phyloP scores from a whole-genome alignment of 768 basidiomycete species.

The Cystofilobasidium ferigula region DNA sequence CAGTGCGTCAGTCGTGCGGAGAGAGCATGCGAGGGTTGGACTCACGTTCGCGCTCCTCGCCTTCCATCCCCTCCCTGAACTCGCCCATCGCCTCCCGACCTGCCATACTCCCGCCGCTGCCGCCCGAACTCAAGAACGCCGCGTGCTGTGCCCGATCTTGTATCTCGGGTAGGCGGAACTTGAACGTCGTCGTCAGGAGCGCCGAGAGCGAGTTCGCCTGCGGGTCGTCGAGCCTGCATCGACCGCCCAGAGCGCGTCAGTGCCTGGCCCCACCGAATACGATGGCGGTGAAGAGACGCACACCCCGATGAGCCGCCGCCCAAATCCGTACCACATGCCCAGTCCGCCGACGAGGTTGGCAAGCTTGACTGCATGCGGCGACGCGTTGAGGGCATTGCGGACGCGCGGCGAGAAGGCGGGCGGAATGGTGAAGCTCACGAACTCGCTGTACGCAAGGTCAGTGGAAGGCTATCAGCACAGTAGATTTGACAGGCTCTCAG shows the following conservation, averaged over 20 bases:
- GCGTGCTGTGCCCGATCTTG: slow-evolving; percentile 85
- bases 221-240: slow-evolving; percentile 59
- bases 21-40: slow-evolving; percentile 21
- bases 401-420: slow-evolving; percentile 64
- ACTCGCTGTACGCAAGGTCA: slow-evolving; percentile 55
- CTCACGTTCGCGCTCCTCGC: slow-evolving; percentile 82
- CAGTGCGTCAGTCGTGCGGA: background rate
- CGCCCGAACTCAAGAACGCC: slow-evolving; percentile 54
- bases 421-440: slow-evolving; percentile 79
- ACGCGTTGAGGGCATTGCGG: slow-evolving; percentile 75
- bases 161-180: slow-evolving; percentile 60
- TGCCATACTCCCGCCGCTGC: slow-evolving; percentile 41
- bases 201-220: slow-evolving; percentile 62
- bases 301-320: slow-evolving; percentile 75
- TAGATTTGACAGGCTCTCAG: background rate
- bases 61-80: slow-evolving; percentile 84
- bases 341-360: slow-evolving; percentile 74
- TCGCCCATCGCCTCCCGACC: slow-evolving; percentile 40
- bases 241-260: background rate
- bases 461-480: too few species aligned
- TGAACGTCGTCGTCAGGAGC: slow-evolving; percentile 63
- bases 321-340: slow-evolving; percentile 86
- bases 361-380: slow-evolving; percentile 71
- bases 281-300: slow-evolving; percentile 37
- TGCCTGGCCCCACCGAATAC: background rate